Conservation (phyloP, 1,139 yeast species). For the Kluyveromyces sp. region DNA sequence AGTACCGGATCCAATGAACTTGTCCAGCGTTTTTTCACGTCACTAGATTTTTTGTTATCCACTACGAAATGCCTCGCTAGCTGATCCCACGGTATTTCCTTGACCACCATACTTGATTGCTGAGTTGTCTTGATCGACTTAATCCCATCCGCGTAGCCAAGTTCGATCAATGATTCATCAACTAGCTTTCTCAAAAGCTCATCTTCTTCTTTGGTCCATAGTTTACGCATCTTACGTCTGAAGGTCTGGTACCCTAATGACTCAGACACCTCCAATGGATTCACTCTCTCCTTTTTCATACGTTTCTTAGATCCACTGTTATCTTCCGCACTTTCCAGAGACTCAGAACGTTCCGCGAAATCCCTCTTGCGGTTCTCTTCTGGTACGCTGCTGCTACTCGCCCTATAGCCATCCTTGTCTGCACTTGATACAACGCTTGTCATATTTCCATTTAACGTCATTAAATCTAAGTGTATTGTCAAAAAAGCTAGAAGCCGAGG, state of each 20-base stretch:
- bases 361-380: not conserved
- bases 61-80: slow-evolving; percentile 41
- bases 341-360: not conserved
- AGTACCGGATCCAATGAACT: slow-evolving; percentile 77
- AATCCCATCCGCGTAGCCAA: slow-evolving; percentile 33
- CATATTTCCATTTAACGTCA: not conserved
- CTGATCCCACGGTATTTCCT: slow-evolving; percentile 51
- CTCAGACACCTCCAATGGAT: slow-evolving; percentile 63
- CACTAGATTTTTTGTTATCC: slow-evolving; percentile 52
- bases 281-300: slow-evolving; percentile 37
- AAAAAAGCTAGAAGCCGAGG: too few species aligned
- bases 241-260: slow-evolving; percentile 72
- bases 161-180: slow-evolving; percentile 27
- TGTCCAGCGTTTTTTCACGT: slow-evolving; percentile 68
- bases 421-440: not conserved
- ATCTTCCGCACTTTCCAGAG: not conserved
- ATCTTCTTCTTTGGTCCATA: slow-evolving; percentile 69
- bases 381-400: too few species aligned
- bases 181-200: slow-evolving; percentile 38
- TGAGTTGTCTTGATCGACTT: slow-evolving; percentile 25
- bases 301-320: slow-evolving; percentile 11
- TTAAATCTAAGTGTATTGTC: not conserved
- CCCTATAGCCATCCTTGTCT: not conserved
- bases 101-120: slow-evolving; percentile 26
- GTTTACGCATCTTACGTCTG: slow-evolving; percentile 52